Percentiles rank a stretch among this genome's conserved stretches.
phyloP scores from a whole-genome alignment of 495 filamentous ascomycete genomes.

The Xylaria palmicola region DNA sequence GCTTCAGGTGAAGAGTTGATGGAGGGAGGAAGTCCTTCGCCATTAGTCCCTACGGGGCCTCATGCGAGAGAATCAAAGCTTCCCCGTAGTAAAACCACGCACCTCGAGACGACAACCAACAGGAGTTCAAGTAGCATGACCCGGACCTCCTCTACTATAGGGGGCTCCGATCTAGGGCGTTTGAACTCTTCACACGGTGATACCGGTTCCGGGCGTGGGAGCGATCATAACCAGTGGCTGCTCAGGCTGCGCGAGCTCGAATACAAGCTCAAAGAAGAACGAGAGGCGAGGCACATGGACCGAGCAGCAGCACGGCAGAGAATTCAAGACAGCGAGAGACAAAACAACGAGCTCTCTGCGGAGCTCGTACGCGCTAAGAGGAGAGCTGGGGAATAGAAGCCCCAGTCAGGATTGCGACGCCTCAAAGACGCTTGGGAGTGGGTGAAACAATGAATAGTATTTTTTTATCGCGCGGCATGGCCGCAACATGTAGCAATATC shows the following conservation, averaged over 20 bases:
- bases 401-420: conserved; percentile 6
- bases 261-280: conserved; percentile 81
- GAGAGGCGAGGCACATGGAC: conserved; percentile 84
- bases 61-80: conserved; percentile 34
- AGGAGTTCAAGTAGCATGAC: conserved; percentile 35
- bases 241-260: conserved; percentile 83
- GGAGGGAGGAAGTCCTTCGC: conserved; percentile 45
- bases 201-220: conserved; percentile 20
- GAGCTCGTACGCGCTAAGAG: conserved; percentile 29
- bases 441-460: conserved; percentile 3
- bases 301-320: conserved; percentile 78
- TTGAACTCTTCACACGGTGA: conserved; percentile 26
- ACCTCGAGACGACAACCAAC: conserved; percentile 19
- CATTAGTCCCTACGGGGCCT: conserved; percentile 50
- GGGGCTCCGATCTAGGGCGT: conserved; percentile 24
- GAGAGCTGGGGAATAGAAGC: conserved; percentile 25
- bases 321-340: conserved; percentile 76
- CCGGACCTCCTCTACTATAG: conserved; percentile 27
- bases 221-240: conserved; percentile 73
- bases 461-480: background rate
- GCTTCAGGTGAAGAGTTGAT: conserved; percentile 28
- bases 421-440: conserved; percentile 4
- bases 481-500: conserved; percentile 2
- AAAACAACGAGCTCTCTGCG: conserved; percentile 65
- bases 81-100: conserved; percentile 36